These are phyloP conservation scores for Epichloe baconii DNA, from an alignment of 2,329 filamentous ascomycete species.

Conservation along the genomic window DNA sequence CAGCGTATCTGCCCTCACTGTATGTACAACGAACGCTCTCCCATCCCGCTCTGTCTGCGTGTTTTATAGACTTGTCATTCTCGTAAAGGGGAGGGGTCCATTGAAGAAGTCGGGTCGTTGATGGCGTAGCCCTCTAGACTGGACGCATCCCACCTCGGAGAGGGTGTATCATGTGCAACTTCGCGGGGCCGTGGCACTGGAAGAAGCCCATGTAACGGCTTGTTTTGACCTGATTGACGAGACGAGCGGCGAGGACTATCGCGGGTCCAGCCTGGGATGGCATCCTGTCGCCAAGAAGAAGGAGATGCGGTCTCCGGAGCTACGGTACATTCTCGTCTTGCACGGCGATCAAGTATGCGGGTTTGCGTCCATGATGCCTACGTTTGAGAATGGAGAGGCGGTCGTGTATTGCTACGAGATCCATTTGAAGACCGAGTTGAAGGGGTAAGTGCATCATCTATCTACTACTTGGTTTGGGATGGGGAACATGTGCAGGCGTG, in stretches of 20 bases:
- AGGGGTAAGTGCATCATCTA: constrained; percentile 29
- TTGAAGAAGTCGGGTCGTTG: background rate
- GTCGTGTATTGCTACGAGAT: constrained; percentile 74
- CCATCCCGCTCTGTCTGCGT: background rate
- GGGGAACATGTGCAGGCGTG: too few relatives aligned
- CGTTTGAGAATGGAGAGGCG: constrained; percentile 48
- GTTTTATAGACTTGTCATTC: background rate
- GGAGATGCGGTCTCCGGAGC: constrained; percentile 55
- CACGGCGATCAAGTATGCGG: constrained; percentile 25
- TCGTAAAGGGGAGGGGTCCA: too few relatives aligned
- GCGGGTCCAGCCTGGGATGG: constrained; percentile 50
- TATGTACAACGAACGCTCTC: constrained; percentile 15
- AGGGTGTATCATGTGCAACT: constrained; percentile 31
- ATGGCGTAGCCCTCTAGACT: constrained; percentile 15
- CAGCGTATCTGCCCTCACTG: constrained; percentile 12
- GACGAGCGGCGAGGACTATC: constrained; percentile 54
- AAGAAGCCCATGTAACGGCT: constrained; percentile 30
- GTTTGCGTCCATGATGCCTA: constrained; percentile 61
- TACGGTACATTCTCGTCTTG: constrained; percentile 55
- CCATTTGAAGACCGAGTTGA: constrained; percentile 45
- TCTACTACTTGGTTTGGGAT: too few relatives aligned
- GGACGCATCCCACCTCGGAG: constrained; percentile 37
- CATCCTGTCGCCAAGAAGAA: constrained; percentile 42
- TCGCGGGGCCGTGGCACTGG: constrained; percentile 24
- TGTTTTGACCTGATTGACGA: constrained; percentile 46